A percentile compares a stretch with the other conserved stretches of the same genome.
These are phyloP conservation scores for Saitozyma podzolica DNA, from an alignment of 768 basidiomycete species.

Conservation along the genomic window DNA sequence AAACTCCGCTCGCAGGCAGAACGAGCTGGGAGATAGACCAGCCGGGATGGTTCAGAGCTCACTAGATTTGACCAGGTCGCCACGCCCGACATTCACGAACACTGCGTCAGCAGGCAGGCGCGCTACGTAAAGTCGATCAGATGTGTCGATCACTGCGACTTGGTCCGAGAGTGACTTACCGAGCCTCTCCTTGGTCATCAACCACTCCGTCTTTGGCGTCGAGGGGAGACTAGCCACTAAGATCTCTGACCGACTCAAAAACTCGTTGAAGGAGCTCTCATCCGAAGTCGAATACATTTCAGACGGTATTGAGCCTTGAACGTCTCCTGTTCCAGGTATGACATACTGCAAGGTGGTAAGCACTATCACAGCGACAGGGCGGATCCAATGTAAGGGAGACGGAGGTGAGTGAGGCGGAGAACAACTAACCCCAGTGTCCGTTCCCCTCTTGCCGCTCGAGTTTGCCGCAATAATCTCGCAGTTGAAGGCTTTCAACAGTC, in stretches of 20 bases:
- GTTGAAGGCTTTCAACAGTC: constrained; percentile 39
- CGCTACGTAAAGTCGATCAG: constrained; percentile 11
- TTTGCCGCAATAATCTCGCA: constrained; percentile 47
- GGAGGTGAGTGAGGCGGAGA: neutral
- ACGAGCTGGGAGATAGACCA: neutral
- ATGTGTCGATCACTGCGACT: neutral
- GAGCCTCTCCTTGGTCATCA: constrained; percentile 32
- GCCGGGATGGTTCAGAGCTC: neutral
- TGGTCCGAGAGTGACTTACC: constrained; percentile 19
- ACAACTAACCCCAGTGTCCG: constrained; percentile 41
- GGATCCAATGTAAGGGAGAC: neutral
- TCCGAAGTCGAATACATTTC: constrained; percentile 35
- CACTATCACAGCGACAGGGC: neutral
- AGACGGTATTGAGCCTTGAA: constrained; percentile 19
- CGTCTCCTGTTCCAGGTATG: constrained; percentile 44
- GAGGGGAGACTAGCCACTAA: constrained; percentile 45
- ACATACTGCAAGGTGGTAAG: constrained; percentile 27
- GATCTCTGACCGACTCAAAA: constrained; percentile 37
- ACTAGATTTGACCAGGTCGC: constrained; percentile 49
- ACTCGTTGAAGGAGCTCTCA: constrained; percentile 26
- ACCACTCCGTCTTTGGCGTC: constrained; percentile 31
- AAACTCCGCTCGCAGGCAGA: neutral
- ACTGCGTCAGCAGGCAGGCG: constrained; percentile 43
- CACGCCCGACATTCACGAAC: constrained; percentile 52
- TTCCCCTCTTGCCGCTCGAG: constrained; percentile 29